Conservation (phyloP, 495 filamentous ascomycete genomes). For the Penicillium paradoxum region DNA sequence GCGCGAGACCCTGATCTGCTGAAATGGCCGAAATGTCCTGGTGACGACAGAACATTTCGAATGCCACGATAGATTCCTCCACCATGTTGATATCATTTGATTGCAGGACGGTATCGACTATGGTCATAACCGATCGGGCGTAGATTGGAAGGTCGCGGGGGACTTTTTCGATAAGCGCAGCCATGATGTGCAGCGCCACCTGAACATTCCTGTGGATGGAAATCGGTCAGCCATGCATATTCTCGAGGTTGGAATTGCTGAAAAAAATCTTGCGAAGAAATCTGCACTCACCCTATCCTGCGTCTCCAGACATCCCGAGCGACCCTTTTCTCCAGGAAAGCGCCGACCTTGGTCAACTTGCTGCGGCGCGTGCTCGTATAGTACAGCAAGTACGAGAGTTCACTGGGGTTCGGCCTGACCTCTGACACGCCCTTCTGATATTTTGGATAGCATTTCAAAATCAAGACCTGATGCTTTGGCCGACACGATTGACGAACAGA, state of each 20-base stretch:
- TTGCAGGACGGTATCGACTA: slow-evolving; percentile 70
- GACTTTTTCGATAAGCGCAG: slow-evolving; percentile 83
- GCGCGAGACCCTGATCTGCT: slow-evolving; percentile 74
- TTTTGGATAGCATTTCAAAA: slow-evolving; percentile 88
- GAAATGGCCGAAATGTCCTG: slow-evolving; percentile 73
- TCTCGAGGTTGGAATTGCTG: not conserved
- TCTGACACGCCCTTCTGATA: slow-evolving; percentile 84
- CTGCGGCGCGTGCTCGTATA: slow-evolving; percentile 88
- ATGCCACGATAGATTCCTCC: slow-evolving; percentile 78
- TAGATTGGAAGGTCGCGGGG: slow-evolving; percentile 86
- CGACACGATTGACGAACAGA: slow-evolving; percentile 61
- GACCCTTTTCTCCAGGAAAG: slow-evolving; percentile 85
- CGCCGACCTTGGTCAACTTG: slow-evolving; percentile 90
- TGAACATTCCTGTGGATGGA: slow-evolving; percentile 68
- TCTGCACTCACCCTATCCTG: slow-evolving; percentile 67
- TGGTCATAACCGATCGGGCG: slow-evolving; percentile 70
- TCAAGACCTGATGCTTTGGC: slow-evolving; percentile 88
- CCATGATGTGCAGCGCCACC: slow-evolving; percentile 83
- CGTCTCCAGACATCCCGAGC: slow-evolving; percentile 78
- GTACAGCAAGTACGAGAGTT: slow-evolving; percentile 91
- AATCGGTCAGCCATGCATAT: slow-evolving; percentile 2
- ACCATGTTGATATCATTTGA: slow-evolving; percentile 83
- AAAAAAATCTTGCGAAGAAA: not conserved
- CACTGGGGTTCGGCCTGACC: slow-evolving; percentile 88
- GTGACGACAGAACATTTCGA: slow-evolving; percentile 75